phyloP scores from a whole-genome alignment of 2,329 filamentous ascomycete species.

The Aspergillus clavatus region DNA sequence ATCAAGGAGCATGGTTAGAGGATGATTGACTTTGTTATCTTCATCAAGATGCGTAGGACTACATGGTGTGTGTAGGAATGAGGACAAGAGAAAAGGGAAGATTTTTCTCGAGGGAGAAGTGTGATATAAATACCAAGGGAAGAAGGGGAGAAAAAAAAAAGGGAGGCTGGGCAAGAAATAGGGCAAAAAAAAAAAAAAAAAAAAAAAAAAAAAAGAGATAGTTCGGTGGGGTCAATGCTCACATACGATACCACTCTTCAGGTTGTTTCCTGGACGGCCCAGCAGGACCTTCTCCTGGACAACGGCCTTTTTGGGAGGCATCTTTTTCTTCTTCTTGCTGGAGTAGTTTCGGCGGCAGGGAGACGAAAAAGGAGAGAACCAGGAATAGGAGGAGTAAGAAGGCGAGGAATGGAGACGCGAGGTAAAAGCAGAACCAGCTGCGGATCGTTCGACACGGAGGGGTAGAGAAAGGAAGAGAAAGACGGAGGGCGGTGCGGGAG shows the following conservation, averaged over 20 bases:
- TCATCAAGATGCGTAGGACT: slow-evolving; percentile 1
- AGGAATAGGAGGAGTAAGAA: slow-evolving; percentile 50
- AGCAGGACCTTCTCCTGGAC: slow-evolving; percentile 95
- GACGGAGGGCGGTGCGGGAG: slow-evolving; percentile 22
- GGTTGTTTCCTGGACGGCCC: slow-evolving; percentile 91
- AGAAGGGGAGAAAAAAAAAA: slow-evolving; percentile 20
- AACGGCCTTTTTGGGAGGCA: slow-evolving; percentile 91
- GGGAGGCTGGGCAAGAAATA: slow-evolving; percentile 24
- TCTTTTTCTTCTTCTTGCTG: slow-evolving; percentile 61
- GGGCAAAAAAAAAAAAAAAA: slow-evolving; percentile 25
- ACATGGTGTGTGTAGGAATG: slow-evolving; percentile 11
- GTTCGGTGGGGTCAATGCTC: slow-evolving; percentile 43
- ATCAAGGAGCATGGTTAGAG: slow-evolving; percentile 9
- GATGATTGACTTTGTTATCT: too few relatives aligned
- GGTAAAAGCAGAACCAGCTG: slow-evolving; percentile 61
- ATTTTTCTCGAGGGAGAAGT: slow-evolving; percentile 1
- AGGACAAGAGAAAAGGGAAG: slow-evolving; percentile 8
- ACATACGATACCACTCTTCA: slow-evolving; percentile 98
- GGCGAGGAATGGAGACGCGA: slow-evolving; percentile 23
- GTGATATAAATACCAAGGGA: slow-evolving; percentile 5
- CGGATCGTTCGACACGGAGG: slow-evolving; percentile 49
- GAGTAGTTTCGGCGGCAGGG: slow-evolving; percentile 49
- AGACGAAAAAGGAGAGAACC: slow-evolving; percentile 32
- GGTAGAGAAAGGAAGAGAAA: slow-evolving; percentile 53
- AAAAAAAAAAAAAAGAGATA: slow-evolving; percentile 23